Base-by-base conservation (phyloP, 2,329 filamentous ascomycete species). In the Botryosphaeria agaves region DNA sequence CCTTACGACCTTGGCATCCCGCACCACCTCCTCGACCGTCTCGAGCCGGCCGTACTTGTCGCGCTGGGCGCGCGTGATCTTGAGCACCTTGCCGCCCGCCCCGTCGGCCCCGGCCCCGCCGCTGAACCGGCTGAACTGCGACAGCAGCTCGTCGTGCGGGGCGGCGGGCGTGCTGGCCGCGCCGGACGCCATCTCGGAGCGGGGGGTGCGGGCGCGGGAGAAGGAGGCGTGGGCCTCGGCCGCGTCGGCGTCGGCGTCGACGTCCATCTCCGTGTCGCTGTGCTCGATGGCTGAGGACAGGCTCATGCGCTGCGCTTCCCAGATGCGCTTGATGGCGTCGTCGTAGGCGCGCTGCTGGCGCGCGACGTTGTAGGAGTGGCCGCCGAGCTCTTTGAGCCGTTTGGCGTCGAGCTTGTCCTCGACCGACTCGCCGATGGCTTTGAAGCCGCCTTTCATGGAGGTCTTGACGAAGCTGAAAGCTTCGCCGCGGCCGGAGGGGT, bases 361-460 rank as follows among this genome's bases (percentile, higher is more conserved):
- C 47, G 87, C 89, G 36, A 98, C 89, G 39, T 98, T 98, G 60
- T 98, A 98, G 42, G 82, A 85, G 55, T 98, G 89, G 0, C 89
- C 89, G 32, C 84, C 84, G 39, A 66, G 61, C 33, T 75, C 69
- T 39, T 72, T 73, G 34, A 64, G 55, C 38, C 62, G 59, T 44
- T 89, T 87, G 11, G 80, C 80, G 47, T 85, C 81, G 38, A 89
- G 72, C 49, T 85, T 82, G 37, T 85, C 79, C 45, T 83, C 79
- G 36, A 85, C 81, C 45, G 82, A 85, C 51, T 93, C 83, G 14
- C 83, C 84, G 16, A 91, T 70, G 14, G 84, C 78, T 47, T 85
- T 82, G 53, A 94, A 98, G 0, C 89, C 89, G 37, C 89, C 89
- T 55, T 98, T 98, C 89, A 98, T 98, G 1, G 83, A 92, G 0